phyloP scores from a whole-genome alignment of 2,329 filamentous ascomycete genomes.

The Xenoacremonium recifei region DNA sequence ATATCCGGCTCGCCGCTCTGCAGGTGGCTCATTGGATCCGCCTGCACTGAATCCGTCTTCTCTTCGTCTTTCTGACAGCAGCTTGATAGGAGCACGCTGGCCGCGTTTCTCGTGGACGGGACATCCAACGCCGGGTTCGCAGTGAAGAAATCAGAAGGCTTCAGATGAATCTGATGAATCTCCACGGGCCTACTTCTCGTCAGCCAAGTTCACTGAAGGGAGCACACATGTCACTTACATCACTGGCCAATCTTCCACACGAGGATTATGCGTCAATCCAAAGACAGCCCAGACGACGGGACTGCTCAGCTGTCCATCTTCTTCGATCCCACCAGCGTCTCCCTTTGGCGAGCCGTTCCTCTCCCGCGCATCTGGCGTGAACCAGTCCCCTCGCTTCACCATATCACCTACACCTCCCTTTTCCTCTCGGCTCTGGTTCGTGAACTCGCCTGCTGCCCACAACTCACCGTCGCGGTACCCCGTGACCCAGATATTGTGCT shows the following conservation, averaged over 20 bases:
- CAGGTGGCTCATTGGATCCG: slow-evolving; percentile 29
- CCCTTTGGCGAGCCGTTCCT: background rate
- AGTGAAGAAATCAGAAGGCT: slow-evolving; percentile 45
- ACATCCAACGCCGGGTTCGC: slow-evolving; percentile 47
- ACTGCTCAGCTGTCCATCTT: slow-evolving; percentile 21
- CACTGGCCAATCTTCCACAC: slow-evolving; percentile 50
- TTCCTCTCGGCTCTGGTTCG: slow-evolving; percentile 47
- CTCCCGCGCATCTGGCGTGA: slow-evolving; percentile 29
- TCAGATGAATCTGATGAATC: slow-evolving; percentile 12
- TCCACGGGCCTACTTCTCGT: slow-evolving; percentile 9
- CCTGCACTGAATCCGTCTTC: slow-evolving; percentile 23
- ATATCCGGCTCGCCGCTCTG: slow-evolving; percentile 26
- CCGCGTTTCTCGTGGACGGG: slow-evolving; percentile 35
- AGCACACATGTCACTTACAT: slow-evolving; percentile 44
- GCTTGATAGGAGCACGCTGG: slow-evolving; percentile 41
- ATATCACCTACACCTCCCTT: slow-evolving; percentile 46
- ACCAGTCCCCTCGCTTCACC: slow-evolving; percentile 47
- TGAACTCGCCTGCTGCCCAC: slow-evolving; percentile 50
- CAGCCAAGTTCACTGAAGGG: background rate
- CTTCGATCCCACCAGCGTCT: background rate
- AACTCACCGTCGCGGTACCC: slow-evolving; percentile 48
- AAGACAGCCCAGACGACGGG: slow-evolving; percentile 48
- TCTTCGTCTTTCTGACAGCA: slow-evolving; percentile 18
- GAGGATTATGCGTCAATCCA: slow-evolving; percentile 47
- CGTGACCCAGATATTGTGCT: slow-evolving; percentile 49